Percentiles rank a stretch among this genome's conserved stretches.
phyloP scores from a whole-genome alignment of 305 asterid species.

The Lippia alba region DNA sequence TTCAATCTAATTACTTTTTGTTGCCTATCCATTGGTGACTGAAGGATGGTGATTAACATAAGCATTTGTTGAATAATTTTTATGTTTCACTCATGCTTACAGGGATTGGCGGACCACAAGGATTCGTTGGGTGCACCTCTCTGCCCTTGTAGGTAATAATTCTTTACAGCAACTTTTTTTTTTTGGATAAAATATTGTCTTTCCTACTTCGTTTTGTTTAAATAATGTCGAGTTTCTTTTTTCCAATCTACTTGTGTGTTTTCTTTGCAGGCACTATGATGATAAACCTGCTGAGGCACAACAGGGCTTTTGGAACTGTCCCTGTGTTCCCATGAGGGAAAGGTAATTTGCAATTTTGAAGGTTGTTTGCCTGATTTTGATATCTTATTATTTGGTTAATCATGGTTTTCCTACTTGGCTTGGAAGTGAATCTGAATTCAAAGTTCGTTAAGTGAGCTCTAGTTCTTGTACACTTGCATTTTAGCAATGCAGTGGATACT shows the following conservation, averaged over 20 bases:
- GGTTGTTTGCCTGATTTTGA: conserved; percentile 44
- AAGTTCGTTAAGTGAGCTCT: conserved; percentile 3
- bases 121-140: conserved; percentile 94
- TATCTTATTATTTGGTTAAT: conserved; percentile 8
- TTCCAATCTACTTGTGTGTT: conserved; percentile 28
- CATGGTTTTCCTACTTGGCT: neutral
- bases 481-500: neutral
- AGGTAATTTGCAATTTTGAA: conserved; percentile 46
- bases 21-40: neutral
- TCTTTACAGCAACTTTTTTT: neutral
- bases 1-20: neutral
- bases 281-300: conserved; percentile 85
- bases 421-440: neutral
- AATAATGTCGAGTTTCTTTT: neutral
- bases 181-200: neutral
- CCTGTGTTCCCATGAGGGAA: conserved; percentile 90
- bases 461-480: neutral
- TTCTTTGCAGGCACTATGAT: conserved; percentile 65
- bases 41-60: neutral
- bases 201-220: neutral
- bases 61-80: neutral
- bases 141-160: conserved; percentile 83
- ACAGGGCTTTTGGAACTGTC: conserved; percentile 97
- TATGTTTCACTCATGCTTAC: conserved; percentile 31
- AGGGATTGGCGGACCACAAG: conserved; percentile 98